phyloP scores from a whole-genome alignment of 2,329 filamentous ascomycete species.

The Phialophora chinensis region DNA sequence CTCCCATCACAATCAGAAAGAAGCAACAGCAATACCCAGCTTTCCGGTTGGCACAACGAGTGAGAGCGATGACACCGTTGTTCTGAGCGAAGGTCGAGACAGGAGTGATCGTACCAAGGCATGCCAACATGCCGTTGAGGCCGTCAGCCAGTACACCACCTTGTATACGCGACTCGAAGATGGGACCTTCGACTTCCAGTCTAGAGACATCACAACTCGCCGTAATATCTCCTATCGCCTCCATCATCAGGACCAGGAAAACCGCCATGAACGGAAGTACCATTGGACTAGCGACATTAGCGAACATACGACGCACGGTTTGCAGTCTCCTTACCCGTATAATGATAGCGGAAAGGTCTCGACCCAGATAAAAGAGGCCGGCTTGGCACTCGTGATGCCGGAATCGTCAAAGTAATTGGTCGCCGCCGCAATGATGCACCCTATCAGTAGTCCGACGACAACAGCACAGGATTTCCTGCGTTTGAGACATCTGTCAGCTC shows the following conservation, averaged over 20 bases:
- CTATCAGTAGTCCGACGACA: conserved; percentile 67
- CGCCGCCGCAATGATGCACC: conserved; percentile 70
- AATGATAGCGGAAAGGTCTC: conserved; percentile 69
- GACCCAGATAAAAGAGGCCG: conserved; percentile 74
- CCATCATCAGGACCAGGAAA: conserved; percentile 69
- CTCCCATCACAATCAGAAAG: conserved; percentile 71
- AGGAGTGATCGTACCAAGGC: conserved; percentile 69
- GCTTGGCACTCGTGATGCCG: conserved; percentile 65
- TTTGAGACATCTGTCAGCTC: conserved; percentile 54
- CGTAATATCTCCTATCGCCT: conserved; percentile 71
- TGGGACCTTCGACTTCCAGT: conserved; percentile 66
- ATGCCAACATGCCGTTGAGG: conserved; percentile 67
- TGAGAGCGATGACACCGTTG: conserved; percentile 71
- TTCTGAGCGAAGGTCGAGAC: conserved; percentile 73
- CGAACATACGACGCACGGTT: conserved; percentile 62
- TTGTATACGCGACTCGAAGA: conserved; percentile 71
- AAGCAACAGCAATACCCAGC: conserved; percentile 69
- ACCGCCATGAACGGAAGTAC: conserved; percentile 65
- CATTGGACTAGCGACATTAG: conserved; percentile 70
- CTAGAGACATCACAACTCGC: conserved; percentile 71
- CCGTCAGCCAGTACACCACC: conserved; percentile 71
- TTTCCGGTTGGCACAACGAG: conserved; percentile 70
- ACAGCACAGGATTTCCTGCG: conserved; percentile 72
- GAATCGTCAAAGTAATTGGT: conserved; percentile 68
- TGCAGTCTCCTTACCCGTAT: conserved; percentile 65